These are phyloP conservation scores for Lepiota brunneoincarnata DNA, from an alignment of 768 basidiomycete genomes.

Conservation along the genomic window DNA sequence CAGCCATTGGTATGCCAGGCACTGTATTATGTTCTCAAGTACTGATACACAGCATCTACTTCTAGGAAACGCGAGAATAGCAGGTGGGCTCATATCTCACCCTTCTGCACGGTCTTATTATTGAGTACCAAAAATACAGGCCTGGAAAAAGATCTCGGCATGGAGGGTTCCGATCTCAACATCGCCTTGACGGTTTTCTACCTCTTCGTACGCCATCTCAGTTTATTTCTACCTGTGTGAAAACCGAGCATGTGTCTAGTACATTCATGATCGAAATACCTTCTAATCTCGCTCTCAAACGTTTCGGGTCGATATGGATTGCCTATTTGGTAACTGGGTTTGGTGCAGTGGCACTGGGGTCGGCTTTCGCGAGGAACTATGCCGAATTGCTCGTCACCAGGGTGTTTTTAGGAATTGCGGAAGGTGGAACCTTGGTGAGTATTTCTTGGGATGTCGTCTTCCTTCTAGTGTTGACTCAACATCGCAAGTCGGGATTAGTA, in stretches of 20 bases:
- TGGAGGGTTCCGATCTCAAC: slow-evolving; percentile 40
- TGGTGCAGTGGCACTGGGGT: slow-evolving; percentile 34
- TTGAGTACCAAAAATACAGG: slow-evolving; percentile 15
- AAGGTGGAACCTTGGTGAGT: slow-evolving; percentile 40
- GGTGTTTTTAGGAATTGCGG: slow-evolving; percentile 38
- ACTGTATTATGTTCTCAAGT: not conserved
- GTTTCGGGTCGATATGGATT: slow-evolving; percentile 36
- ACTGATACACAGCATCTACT: not conserved
- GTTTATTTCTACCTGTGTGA: not conserved
- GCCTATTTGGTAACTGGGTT: slow-evolving; percentile 36
- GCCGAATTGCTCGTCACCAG: slow-evolving; percentile 32
- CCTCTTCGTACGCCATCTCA: slow-evolving; percentile 25
- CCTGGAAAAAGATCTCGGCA: slow-evolving; percentile 38
- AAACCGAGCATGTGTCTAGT: slow-evolving; percentile 21
- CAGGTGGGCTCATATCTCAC: slow-evolving; percentile 16
- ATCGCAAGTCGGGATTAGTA: slow-evolving; percentile 33
- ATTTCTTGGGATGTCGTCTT: not conserved
- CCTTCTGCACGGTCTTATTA: not conserved
- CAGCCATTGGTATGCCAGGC: slow-evolving; percentile 14
- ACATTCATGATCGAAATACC: slow-evolving; percentile 37
- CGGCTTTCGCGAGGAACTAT: slow-evolving; percentile 37
- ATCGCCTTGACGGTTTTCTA: slow-evolving; percentile 41
- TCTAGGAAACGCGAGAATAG: slow-evolving; percentile 23
- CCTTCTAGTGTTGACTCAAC: not conserved
- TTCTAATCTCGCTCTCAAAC: slow-evolving; percentile 40